These are phyloP conservation scores for Talaromyces atroroseus DNA, from an alignment of 2,329 filamentous ascomycete genomes.

Conservation along the genomic window DNA sequence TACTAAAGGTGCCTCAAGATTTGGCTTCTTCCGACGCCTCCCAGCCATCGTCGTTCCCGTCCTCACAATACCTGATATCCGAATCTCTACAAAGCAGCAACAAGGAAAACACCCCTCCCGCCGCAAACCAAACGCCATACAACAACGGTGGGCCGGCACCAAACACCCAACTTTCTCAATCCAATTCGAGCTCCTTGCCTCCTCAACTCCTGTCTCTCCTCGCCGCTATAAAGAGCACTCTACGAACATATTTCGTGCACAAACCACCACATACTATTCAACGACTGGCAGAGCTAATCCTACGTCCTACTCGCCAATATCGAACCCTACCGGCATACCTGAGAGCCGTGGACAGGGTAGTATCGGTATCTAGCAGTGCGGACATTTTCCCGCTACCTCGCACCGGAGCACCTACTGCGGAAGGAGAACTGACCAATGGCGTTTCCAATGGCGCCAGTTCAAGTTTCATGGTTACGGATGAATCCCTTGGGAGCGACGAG, in stretches of 20 bases:
- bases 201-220: slow-evolving; percentile 60
- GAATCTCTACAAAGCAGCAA: slow-evolving; percentile 30
- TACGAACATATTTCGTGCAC: slow-evolving; percentile 61
- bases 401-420: slow-evolving; percentile 12
- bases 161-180: slow-evolving; percentile 40
- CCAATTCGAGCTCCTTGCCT: slow-evolving; percentile 53
- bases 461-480: slow-evolving; percentile 31
- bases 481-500: slow-evolving; percentile 71
- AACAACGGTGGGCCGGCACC: slow-evolving; percentile 33
- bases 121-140: slow-evolving; percentile 30
- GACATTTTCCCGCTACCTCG: slow-evolving; percentile 71
- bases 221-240: slow-evolving; percentile 52
- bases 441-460: slow-evolving; percentile 33
- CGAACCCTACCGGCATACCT: slow-evolving; percentile 76
- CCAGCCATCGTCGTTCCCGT: slow-evolving; percentile 20
- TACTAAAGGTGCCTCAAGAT: slow-evolving; percentile 53
- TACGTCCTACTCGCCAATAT: slow-evolving; percentile 73
- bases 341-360: slow-evolving; percentile 81
- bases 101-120: slow-evolving; percentile 30
- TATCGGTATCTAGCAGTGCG: slow-evolving; percentile 79
- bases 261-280: slow-evolving; percentile 90
- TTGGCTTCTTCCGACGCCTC: slow-evolving; percentile 33
- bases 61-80: slow-evolving; percentile 23
- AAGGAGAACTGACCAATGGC: slow-evolving; percentile 50
- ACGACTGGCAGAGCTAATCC: slow-evolving; percentile 78